Percentiles rank a stretch among this genome's conserved stretches.
Evolutionary conservation across 2,329 filamentous ascomycete species (phyloP).

Genomic region (Venturia effusa): DNA sequence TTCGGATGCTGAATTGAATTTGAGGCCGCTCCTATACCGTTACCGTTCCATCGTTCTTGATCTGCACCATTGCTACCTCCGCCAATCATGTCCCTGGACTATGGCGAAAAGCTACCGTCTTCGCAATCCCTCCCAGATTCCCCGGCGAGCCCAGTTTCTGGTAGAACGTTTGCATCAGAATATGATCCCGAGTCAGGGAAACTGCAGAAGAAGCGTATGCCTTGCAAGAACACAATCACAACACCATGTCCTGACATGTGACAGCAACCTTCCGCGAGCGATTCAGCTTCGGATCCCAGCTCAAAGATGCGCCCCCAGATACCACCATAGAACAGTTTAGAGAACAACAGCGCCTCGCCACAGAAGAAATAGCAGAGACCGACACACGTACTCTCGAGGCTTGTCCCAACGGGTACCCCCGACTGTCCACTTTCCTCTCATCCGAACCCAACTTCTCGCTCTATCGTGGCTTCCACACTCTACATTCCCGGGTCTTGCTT

Average conservation of each 20-base stretch:
- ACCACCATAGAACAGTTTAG: not conserved
- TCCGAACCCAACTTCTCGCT: conserved; percentile 30
- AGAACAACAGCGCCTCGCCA: not conserved
- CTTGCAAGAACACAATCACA: not conserved
- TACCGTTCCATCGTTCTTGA: not conserved
- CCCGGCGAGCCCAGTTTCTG: not conserved
- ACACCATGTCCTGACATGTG: not conserved
- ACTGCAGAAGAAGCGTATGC: not conserved
- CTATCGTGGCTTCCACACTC: conserved; percentile 29
- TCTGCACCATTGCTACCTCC: not conserved
- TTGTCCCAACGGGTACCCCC: conserved; percentile 28
- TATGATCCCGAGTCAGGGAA: not conserved
- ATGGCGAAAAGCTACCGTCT: not conserved
- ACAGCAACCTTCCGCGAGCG: not conserved
- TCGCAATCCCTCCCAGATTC: not conserved
- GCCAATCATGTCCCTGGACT: not conserved
- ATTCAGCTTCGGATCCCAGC: not conserved
- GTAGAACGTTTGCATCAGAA: not conserved
- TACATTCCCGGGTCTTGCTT: conserved; percentile 28
- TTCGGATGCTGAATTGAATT: not conserved
- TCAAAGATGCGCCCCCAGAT: not conserved
- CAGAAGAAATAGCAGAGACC: not conserved
- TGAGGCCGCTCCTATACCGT: not conserved
- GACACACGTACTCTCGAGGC: conserved; percentile 21
- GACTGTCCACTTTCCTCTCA: conserved; percentile 28